phyloP scores from a whole-genome alignment of 2,329 filamentous ascomycete species.

The Diaporthe ilicicola region DNA sequence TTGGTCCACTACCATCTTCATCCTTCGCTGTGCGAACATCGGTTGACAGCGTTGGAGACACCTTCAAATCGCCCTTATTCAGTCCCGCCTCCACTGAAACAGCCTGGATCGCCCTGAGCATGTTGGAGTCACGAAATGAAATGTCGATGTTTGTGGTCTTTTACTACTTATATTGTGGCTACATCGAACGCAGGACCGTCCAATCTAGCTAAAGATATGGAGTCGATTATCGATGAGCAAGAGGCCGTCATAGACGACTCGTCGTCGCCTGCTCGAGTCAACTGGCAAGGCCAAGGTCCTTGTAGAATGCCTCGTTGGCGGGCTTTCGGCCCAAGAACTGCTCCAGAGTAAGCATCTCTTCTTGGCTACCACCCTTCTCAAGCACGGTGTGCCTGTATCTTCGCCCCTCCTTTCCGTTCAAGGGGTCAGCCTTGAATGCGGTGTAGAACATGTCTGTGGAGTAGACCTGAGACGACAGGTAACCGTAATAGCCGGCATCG shows the following conservation, averaged over 20 bases:
- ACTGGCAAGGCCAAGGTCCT: constrained; percentile 68
- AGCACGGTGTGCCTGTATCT: constrained; percentile 82
- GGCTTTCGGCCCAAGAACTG: constrained; percentile 82
- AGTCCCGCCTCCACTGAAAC: not conserved
- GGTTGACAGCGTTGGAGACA: not conserved
- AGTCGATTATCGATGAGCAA: not conserved
- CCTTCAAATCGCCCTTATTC: not conserved
- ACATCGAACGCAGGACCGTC: not conserved
- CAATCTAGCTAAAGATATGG: not conserved
- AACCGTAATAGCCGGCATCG: constrained; percentile 85
- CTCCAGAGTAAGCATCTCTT: constrained; percentile 82
- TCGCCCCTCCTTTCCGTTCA: constrained; percentile 77
- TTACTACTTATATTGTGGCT: not conserved
- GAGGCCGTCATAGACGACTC: constrained; percentile 21
- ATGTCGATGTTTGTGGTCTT: not conserved
- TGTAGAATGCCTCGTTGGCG: constrained; percentile 81
- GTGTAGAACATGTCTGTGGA: constrained; percentile 87
- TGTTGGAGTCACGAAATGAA: not conserved
- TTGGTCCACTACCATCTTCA: not conserved
- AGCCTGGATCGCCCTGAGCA: not conserved
- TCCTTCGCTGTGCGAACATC: not conserved
- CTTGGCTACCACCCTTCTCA: constrained; percentile 78
- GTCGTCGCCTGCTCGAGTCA: constrained; percentile 33
- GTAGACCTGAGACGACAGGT: constrained; percentile 80
- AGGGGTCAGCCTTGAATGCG: constrained; percentile 80